Base-by-base conservation (phyloP, 169 alveolate species). In the Eimeria maxima region DNA sequence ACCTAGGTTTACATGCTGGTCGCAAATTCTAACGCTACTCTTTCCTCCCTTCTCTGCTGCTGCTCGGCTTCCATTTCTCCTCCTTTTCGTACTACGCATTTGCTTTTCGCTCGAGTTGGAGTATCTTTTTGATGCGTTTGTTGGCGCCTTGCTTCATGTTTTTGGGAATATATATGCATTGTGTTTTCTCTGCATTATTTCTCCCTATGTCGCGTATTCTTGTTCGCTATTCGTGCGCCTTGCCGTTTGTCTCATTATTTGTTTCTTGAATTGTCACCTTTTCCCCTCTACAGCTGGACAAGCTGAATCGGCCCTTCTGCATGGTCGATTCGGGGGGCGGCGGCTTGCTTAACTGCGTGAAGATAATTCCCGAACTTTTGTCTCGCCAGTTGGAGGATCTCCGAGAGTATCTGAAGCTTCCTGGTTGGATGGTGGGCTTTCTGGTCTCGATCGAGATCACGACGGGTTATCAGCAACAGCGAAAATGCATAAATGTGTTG, bases 401-500 rank as follows among this genome's bases (percentile, higher is more conserved):
- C 18, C 89, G 90, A 4, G 80, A 20, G 33, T 90, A 90, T n/a
- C 80, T 90, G n/a, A 90, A 90, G 24, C 90, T 90, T 6, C 45
- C 89, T 45, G 78, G 95, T n/a, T 90, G 95, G 95, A 14, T 90
- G 90, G 95, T 90, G 55, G 27, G 95, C 18, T 22, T 38, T 11
- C 7, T 71, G 81, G 24, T 2, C 16, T 38, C 47, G 0, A 71
- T 33, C 47, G 13, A 24, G 45, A 7, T 14, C 60, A 11, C 10
- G 60, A 53, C 16, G 60, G 1, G 10, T 1, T 53, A 14, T 1
- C 10, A 53, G 16, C 60, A 0, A 1, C 0, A 53, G 60, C 60
- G 60, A 7, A 53, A 7, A 53, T 53, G 60, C 60, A 53, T 53
- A 11, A 3, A 53, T 11, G 81, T 0, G 7, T 71, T 71, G 47